Percentiles rank a stretch among this genome's conserved stretches.
These are phyloP conservation scores for Arthrobotrys megalospora DNA, from an alignment of 2,329 filamentous ascomycete genomes.

Conservation along the genomic window DNA sequence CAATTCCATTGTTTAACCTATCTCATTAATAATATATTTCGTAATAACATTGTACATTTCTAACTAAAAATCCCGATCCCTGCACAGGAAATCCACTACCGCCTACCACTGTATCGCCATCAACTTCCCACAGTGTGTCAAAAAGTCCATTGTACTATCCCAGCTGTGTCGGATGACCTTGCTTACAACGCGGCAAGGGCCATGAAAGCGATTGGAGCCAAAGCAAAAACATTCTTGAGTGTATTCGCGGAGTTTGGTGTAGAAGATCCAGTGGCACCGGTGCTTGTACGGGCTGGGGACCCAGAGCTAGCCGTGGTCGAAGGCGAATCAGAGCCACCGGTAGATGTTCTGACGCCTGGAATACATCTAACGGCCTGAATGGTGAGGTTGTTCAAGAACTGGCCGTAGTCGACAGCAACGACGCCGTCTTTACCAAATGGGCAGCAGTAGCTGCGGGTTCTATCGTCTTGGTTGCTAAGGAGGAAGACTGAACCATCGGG, in stretches of 20 bases:
- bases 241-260: constrained; percentile 35
- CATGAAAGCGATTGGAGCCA: constrained; percentile 40
- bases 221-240: constrained; percentile 25
- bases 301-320: constrained; percentile 4
- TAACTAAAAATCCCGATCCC: background rate
- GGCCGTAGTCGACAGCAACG: constrained; percentile 18
- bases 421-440: constrained; percentile 34
- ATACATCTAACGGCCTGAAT: constrained; percentile 34
- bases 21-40: constrained; percentile 22
- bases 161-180: background rate
- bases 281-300: constrained; percentile 24
- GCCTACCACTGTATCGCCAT: background rate
- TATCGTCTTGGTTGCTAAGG: constrained; percentile 81
- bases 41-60: constrained; percentile 29
- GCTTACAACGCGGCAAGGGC: constrained; percentile 40
- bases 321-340: background rate
- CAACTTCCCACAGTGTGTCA: background rate
- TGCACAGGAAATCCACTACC: background rate
- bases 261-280: background rate
- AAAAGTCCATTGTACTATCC: background rate
- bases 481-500: constrained; percentile 86
- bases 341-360: background rate
- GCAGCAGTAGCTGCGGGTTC: constrained; percentile 27
- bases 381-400: constrained; percentile 36
- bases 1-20: background rate